Evolutionary conservation across 345 rosid genomes (phyloP).

Genomic region (Aquilaria yunnanensis): DNA sequence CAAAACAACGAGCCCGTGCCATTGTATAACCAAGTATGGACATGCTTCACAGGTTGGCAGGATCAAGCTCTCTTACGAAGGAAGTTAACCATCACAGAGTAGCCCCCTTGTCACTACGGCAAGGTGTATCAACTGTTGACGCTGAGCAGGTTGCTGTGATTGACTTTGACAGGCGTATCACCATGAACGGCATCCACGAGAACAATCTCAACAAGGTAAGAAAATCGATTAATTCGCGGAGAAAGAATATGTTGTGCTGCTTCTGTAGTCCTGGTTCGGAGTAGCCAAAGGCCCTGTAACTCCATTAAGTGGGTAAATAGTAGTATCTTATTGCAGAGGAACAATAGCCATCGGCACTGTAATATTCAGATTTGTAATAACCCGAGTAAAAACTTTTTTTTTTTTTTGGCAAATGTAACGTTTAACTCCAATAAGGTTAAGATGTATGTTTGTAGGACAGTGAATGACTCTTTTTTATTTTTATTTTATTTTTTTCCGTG

Average conservation of each 20-base stretch:
- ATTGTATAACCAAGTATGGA: not conserved
- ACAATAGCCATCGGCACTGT: too few relatives aligned
- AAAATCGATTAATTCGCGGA: constrained; percentile 7
- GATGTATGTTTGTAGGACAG: too few relatives aligned
- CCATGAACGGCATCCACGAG: constrained; percentile 16
- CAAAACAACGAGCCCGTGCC: not conserved
- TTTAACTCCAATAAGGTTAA: too few relatives aligned
- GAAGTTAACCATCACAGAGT: constrained; percentile 56
- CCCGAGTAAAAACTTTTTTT: too few relatives aligned
- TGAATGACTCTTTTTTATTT: too few relatives aligned
- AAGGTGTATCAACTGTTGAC: constrained; percentile 13
- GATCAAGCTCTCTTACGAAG: constrained; percentile 35
- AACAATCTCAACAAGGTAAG: constrained; percentile 13
- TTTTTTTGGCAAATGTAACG: too few relatives aligned
- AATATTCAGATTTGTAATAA: too few relatives aligned
- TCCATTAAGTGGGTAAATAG: too few relatives aligned
- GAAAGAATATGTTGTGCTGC: constrained; percentile 31
- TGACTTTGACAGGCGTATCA: constrained; percentile 11
- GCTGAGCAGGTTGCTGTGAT: constrained; percentile 15
- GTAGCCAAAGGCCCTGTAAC: not conserved
- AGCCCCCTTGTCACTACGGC: constrained; percentile 48
- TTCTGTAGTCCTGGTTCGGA: constrained; percentile 6
- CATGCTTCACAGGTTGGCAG: constrained; percentile 28
- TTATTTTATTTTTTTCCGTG: too few relatives aligned
- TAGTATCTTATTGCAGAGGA: too few relatives aligned